Percentiles rank a stretch among this genome's conserved stretches.
Conservation (phyloP, 2,329 filamentous ascomycete genomes). For the Botrytis galanthina region DNA sequence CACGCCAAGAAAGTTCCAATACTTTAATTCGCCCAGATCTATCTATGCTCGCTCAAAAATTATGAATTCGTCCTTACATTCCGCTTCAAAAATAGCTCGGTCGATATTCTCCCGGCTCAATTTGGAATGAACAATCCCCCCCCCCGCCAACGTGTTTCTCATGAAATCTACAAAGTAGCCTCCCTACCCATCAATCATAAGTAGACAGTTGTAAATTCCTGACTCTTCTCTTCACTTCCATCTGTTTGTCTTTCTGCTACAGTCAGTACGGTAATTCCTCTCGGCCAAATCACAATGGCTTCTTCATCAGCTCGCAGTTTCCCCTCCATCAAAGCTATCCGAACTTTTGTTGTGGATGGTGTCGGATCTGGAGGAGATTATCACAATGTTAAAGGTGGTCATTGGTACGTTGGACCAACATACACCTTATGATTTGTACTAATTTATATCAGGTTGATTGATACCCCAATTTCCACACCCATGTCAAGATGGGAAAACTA, state of each 20-base stretch:
- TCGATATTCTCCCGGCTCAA: constrained; percentile 19
- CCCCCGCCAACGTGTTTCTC: constrained; percentile 14
- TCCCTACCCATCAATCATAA: not conserved
- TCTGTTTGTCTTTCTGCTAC: not conserved
- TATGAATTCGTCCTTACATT: not conserved
- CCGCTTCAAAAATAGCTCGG: constrained; percentile 11
- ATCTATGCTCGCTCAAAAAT: not conserved
- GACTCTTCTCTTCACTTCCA: not conserved
- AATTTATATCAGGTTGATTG: constrained; percentile 69
- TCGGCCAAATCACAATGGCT: constrained; percentile 27
- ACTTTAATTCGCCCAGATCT: not conserved
- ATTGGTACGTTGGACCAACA: constrained; percentile 51
- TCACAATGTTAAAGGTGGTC: constrained; percentile 80
- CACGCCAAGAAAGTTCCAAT: not conserved
- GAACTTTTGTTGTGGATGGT: constrained; percentile 70
- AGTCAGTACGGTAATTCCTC: constrained; percentile 7
- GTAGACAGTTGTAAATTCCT: not conserved
- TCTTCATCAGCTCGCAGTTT: constrained; percentile 46
- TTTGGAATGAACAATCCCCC: not conserved
- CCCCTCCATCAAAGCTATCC: constrained; percentile 72
- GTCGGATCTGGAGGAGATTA: constrained; percentile 72
- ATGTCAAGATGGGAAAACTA: constrained; percentile 90
- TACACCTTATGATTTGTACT: not conserved
- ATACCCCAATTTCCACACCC: constrained; percentile 87
- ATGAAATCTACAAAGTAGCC: not conserved